Evolutionary conservation across 2,329 filamentous ascomycete species (phyloP), one percentile per base, ranked within the genome.

Genomic region (Amauroascus verrucosus): DNA sequence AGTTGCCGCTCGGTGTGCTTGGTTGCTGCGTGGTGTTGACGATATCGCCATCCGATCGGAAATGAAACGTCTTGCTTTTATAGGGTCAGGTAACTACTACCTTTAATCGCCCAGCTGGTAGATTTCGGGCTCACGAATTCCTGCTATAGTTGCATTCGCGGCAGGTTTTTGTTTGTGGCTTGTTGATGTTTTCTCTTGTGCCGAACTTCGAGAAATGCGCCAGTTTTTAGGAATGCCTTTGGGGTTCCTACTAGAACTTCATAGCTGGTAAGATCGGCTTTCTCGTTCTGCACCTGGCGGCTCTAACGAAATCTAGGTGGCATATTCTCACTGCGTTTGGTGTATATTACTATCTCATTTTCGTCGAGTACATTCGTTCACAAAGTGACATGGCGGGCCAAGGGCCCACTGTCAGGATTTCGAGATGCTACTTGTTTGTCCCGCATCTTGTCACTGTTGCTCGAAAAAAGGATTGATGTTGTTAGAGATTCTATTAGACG

Each of bases 301-400:
- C 14, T 5, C 6, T 37, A 18, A 37, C 13, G 37, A 37, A 9
- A 37, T 35, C 26, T 37, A 48, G 45, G 45, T 48, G 45, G 45
- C 45, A 48, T 48, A 48, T 48, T 24, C 45, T 48, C 6, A 48
- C 45, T 24, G 45, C 45, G 7, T 22, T 48, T 24, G 45, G 45
- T 3, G 45, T 48, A 13, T 48, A 48, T n/a, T 48, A 48, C 45
- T 48, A 48, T 35, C 45, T 48, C 18, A 37, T 48, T 8, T 48
- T 48, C 9, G 45, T 48, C 11, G 45, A 48, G n/a, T 48, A 48
- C 8, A 48, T 48, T 22, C 45, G 45, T 35, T 37, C 37, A 24
- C 45, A 48, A 14, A 37, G 8, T 13, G 45, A 37, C 45, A 14
- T 18, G 18, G 8, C 4, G 9, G 11, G n/a, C n/a, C 45, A n/a